Evolutionary conservation across 257 asterid genomes (phyloP).

Genomic region (Penstemon eatonii): DNA sequence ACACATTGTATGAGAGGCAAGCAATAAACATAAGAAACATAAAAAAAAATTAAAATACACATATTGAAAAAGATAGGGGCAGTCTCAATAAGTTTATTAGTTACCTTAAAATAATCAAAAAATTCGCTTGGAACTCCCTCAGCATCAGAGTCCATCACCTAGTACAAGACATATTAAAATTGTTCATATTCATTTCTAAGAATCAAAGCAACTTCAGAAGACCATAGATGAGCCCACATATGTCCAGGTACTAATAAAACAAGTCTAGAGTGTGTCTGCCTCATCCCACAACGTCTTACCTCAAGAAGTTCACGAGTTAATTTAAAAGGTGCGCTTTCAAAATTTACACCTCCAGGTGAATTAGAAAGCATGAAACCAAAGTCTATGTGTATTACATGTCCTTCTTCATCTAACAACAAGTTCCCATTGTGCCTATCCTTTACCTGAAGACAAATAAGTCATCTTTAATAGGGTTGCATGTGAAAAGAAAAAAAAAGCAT

Average conservation of each 20-base stretch:
- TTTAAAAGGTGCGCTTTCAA: slow-evolving; percentile 98
- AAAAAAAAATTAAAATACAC: slow-evolving; percentile 5
- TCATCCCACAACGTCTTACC: slow-evolving; percentile 41
- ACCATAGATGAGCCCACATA: slow-evolving; percentile 8
- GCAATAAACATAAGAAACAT: slow-evolving; percentile 20
- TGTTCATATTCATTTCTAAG: slow-evolving; percentile 18
- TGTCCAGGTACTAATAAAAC: slow-evolving; percentile 5
- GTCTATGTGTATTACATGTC: slow-evolving; percentile 97
- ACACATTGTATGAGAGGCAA: neutral
- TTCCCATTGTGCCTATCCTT: slow-evolving; percentile 98
- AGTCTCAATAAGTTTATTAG: neutral
- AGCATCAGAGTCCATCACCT: slow-evolving; percentile 99
- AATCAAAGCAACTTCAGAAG: slow-evolving; percentile 16
- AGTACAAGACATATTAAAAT: slow-evolving; percentile 32
- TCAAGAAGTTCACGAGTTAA: slow-evolving; percentile 98
- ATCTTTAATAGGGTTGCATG: slow-evolving; percentile 20
- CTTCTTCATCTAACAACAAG: slow-evolving; percentile 98
- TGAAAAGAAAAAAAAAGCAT: neutral
- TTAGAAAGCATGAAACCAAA: slow-evolving; percentile 99
- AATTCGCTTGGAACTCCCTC: slow-evolving; percentile 99
- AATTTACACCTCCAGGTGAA: slow-evolving; percentile 99
- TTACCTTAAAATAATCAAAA: slow-evolving; percentile 83
- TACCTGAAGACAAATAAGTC: slow-evolving; percentile 45
- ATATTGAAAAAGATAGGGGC: slow-evolving; percentile 1
- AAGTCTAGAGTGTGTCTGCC: slow-evolving; percentile 12